Conservation (phyloP, 2,329 filamentous ascomycete species). For the Basipetospora sp. region DNA sequence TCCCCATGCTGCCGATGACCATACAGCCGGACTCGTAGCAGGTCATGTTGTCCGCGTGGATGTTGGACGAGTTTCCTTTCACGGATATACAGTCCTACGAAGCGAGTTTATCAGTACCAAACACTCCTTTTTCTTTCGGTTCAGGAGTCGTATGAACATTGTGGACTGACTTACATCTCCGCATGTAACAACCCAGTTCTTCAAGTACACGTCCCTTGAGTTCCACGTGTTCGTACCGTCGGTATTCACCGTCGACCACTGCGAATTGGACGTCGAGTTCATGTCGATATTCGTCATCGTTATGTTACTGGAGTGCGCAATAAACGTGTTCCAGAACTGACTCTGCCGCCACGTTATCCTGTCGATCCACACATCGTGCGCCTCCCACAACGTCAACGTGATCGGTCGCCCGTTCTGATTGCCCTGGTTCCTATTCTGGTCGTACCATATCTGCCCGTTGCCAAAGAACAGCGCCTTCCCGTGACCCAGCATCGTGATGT, state of each 20-base stretch:
- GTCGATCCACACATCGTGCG: conserved; percentile 23
- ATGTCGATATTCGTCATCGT: conserved; percentile 36
- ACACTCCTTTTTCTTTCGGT: too few relatives aligned
- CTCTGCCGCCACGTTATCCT: conserved; percentile 37
- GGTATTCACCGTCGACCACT: conserved; percentile 23
- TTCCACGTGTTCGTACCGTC: conserved; percentile 37
- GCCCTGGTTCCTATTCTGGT: conserved; percentile 25
- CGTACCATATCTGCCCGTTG: conserved; percentile 47
- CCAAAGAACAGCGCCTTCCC: conserved; percentile 40
- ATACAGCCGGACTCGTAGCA: conserved; percentile 37
- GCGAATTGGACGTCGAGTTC: conserved; percentile 29
- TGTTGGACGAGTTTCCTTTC: conserved; percentile 42
- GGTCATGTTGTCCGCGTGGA: conserved; percentile 31
- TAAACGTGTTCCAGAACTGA: conserved; percentile 47
- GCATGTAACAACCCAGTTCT: conserved; percentile 34
- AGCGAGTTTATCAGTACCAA: conserved; percentile 8
- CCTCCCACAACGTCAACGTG: conserved; percentile 11
- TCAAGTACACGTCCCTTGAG: conserved; percentile 35
- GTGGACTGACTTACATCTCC: conserved; percentile 27
- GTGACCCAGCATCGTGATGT: conserved; percentile 33
- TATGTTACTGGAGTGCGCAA: conserved; percentile 31
- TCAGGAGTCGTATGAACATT: too few relatives aligned
- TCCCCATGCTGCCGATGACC: conserved; percentile 43
- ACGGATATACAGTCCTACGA: conserved; percentile 36
- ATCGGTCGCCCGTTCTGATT: conserved; percentile 30